A percentile compares a stretch with the other conserved stretches of the same genome.
phyloP scores from a whole-genome alignment of 2,329 filamentous ascomycete species.

The Aureobasidium sp. region DNA sequence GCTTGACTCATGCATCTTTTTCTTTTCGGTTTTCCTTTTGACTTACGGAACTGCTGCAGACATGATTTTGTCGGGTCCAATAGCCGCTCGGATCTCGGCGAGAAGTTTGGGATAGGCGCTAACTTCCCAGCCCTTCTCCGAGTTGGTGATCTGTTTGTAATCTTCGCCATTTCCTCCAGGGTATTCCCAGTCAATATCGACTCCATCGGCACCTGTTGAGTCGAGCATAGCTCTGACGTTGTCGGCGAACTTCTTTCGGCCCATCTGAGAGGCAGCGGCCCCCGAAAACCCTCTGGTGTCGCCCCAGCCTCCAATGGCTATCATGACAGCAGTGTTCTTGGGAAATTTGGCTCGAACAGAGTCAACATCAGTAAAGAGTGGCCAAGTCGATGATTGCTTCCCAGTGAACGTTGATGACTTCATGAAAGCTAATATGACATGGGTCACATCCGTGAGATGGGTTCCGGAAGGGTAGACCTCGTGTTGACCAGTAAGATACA shows the following conservation, averaged over 20 bases:
- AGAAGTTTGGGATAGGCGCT: constrained; percentile 56
- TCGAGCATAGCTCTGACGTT: constrained; percentile 60
- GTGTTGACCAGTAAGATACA: constrained; percentile 25
- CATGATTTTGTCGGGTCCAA: constrained; percentile 53
- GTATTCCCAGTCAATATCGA: constrained; percentile 64
- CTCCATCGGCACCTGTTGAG: constrained; percentile 55
- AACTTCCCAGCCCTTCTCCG: constrained; percentile 53
- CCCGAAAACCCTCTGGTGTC: constrained; percentile 56
- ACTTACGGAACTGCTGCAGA: constrained; percentile 56
- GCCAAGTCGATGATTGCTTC: constrained; percentile 33
- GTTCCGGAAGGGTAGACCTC: constrained; percentile 25
- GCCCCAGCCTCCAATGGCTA: constrained; percentile 71
- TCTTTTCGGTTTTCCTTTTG: neutral
- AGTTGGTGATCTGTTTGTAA: constrained; percentile 58
- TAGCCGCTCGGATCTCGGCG: constrained; percentile 48
- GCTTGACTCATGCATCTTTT: neutral
- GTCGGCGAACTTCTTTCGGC: constrained; percentile 53
- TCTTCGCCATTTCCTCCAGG: constrained; percentile 60
- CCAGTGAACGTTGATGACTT: constrained; percentile 47
- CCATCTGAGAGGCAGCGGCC: constrained; percentile 47
- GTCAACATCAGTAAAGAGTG: constrained; percentile 48
- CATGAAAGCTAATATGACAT: constrained; percentile 55
- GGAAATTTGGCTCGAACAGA: constrained; percentile 44
- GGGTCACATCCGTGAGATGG: constrained; percentile 44
- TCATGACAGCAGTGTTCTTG: constrained; percentile 56